Percentiles rank a stretch among this genome's conserved stretches.
Evolutionary conservation across 2,329 filamentous ascomycete genomes (phyloP).

Genomic region (Fusarium hostae): DNA sequence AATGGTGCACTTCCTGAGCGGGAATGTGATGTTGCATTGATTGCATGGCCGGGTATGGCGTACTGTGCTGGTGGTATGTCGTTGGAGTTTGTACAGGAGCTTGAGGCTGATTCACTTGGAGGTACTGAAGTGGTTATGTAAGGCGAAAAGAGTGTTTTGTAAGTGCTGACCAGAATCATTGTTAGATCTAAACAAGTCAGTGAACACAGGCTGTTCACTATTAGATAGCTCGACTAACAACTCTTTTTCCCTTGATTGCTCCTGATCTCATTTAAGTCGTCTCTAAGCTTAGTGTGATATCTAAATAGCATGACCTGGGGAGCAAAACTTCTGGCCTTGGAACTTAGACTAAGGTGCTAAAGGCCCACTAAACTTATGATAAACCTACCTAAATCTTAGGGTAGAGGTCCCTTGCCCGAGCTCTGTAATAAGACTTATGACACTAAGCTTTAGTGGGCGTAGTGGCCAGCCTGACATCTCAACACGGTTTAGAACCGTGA

Average conservation of each 20-base stretch:
- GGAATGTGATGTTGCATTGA: background rate
- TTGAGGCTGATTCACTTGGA: background rate
- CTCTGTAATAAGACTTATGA: too few relatives aligned
- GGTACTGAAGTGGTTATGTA: background rate
- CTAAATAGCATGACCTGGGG: too few relatives aligned
- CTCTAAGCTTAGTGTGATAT: too few relatives aligned
- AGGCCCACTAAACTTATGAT: too few relatives aligned
- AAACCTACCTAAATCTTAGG: too few relatives aligned
- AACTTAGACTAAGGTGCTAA: too few relatives aligned
- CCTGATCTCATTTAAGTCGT: background rate
- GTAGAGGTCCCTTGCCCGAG: too few relatives aligned
- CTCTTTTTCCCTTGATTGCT: fast-evolving
- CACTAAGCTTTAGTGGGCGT: too few relatives aligned
- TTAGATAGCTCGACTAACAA: background rate
- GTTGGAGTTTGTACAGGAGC: background rate
- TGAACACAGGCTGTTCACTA: background rate
- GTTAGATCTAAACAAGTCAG: background rate
- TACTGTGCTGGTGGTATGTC: background rate
- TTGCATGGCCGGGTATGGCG: background rate
- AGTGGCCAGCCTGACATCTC: too few relatives aligned
- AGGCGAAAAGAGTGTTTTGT: fast-evolving
- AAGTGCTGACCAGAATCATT: background rate
- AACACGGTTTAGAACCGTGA: too few relatives aligned
- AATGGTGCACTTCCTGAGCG: background rate
- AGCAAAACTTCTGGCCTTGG: too few relatives aligned